Evolutionary conservation across 2,329 filamentous ascomycete genomes (phyloP).

Genomic region (Ceratocystis harringtonii): DNA sequence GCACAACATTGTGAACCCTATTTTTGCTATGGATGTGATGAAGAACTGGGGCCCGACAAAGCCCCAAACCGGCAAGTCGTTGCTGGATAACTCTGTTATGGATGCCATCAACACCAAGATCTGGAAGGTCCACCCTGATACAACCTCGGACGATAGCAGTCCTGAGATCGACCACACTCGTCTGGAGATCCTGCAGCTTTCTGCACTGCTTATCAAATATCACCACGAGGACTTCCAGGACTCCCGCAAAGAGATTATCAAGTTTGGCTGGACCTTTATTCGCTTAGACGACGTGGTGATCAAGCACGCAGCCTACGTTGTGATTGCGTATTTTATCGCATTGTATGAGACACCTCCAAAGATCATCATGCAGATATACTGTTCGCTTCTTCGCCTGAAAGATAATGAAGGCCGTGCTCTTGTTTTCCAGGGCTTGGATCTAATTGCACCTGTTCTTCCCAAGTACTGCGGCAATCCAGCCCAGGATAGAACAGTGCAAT

Average conservation of each 20-base stretch:
- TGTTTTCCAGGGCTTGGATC: conserved; percentile 84
- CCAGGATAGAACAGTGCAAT: conserved; percentile 62
- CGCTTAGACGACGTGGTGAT: conserved; percentile 97
- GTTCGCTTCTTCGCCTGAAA: conserved; percentile 77
- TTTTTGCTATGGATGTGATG: conserved; percentile 92
- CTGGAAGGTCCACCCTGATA: conserved; percentile 78
- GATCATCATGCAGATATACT: conserved; percentile 90
- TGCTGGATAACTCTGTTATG: conserved; percentile 77
- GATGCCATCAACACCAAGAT: conserved; percentile 84
- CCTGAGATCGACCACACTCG: conserved; percentile 86
- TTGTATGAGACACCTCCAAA: conserved; percentile 93
- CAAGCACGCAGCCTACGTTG: conserved; percentile 93
- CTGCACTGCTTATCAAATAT: conserved; percentile 89
- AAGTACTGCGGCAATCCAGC: conserved; percentile 57
- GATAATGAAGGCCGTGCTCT: conserved; percentile 86
- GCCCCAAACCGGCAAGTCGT: conserved; percentile 38
- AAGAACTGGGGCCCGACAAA: conserved; percentile 51
- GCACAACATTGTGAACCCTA: conserved; percentile 85
- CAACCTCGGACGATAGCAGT: conserved; percentile 65
- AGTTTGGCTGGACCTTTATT: conserved; percentile 98
- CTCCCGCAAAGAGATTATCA: conserved; percentile 92
- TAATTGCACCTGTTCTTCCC: conserved; percentile 86
- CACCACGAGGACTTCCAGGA: conserved; percentile 79
- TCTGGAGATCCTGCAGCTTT: conserved; percentile 90
- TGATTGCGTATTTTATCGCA: conserved; percentile 94